Conservation (phyloP, 176 grass and related monocot species). For the Pontederia crassipes region DNA sequence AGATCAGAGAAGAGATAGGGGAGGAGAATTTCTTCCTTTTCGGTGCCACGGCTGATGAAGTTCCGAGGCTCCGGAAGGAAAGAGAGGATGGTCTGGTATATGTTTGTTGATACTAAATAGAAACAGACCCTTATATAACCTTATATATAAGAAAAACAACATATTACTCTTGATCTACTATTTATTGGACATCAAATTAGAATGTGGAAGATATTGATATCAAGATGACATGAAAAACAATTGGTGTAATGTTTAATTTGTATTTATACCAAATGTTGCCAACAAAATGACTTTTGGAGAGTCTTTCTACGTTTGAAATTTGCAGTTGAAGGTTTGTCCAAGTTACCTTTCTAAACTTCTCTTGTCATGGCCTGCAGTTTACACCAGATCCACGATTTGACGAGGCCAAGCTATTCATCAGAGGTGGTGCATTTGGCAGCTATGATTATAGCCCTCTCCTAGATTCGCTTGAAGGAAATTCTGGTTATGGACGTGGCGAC, state of each 20-base stretch:
- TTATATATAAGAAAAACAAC: not conserved
- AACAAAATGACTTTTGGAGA: no score
- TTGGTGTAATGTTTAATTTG: no score
- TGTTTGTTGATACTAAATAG: not conserved
- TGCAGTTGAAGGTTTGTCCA: no score
- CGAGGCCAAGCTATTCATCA: slow-evolving; percentile 79
- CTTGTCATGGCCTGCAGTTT: slow-evolving; percentile 48
- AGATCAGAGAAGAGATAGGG: slow-evolving; percentile 96
- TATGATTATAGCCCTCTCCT: slow-evolving; percentile 83
- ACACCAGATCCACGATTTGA: slow-evolving; percentile 89
- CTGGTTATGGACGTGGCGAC: slow-evolving; percentile 83
- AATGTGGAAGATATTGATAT: no score
- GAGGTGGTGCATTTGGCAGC: slow-evolving; percentile 62
- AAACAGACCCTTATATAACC: not conserved
- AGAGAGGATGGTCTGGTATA: slow-evolving; percentile 84
- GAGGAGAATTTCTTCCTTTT: slow-evolving; percentile 98
- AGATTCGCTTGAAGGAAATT: slow-evolving; percentile 86
- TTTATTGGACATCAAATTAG: no score
- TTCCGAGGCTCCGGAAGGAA: slow-evolving; percentile 76
- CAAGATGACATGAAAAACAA: no score
- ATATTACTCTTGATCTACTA: no score
- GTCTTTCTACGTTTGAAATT: no score
- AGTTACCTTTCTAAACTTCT: slow-evolving; percentile 11
- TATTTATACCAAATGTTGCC: no score
- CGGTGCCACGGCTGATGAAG: slow-evolving; percentile 84